Percentiles rank a stretch among this genome's conserved stretches.
These are phyloP conservation scores for Staphylotrichum longicolle DNA, from an alignment of 495 filamentous ascomycete species.

Conservation along the genomic window DNA sequence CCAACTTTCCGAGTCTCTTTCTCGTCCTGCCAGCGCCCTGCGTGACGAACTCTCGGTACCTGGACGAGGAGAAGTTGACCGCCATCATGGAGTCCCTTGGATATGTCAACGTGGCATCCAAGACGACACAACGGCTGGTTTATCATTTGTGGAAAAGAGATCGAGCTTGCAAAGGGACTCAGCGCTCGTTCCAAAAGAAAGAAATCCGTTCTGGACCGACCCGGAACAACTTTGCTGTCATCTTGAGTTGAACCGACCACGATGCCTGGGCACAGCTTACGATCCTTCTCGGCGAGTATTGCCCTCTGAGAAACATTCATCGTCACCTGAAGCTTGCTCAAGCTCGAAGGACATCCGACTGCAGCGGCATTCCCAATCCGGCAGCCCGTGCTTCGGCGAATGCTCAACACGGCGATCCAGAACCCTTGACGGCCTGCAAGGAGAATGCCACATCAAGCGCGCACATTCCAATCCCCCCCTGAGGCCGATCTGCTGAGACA, in stretches of 20 bases:
- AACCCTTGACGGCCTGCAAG: background rate
- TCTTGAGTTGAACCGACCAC: slow-evolving; percentile 42
- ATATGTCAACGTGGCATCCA: slow-evolving; percentile 62
- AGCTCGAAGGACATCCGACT: background rate
- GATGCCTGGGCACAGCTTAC: background rate
- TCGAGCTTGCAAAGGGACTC: slow-evolving; percentile 23
- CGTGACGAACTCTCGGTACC: slow-evolving; percentile 86
- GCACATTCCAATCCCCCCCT: background rate
- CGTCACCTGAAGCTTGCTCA: background rate
- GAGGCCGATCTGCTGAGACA: background rate
- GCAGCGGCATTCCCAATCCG: slow-evolving; percentile 8
- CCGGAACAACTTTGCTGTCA: slow-evolving; percentile 87
- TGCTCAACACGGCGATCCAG: background rate
- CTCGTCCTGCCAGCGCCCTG: slow-evolving; percentile 88
- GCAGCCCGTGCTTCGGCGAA: background rate
- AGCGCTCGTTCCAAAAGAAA: slow-evolving; percentile 53
- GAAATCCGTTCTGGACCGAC: slow-evolving; percentile 68
- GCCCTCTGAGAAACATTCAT: too few relatives aligned
- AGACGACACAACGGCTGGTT: slow-evolving; percentile 76
- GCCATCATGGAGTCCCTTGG: slow-evolving; percentile 76
- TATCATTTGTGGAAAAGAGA: slow-evolving; percentile 77
- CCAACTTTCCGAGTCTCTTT: slow-evolving; percentile 73
- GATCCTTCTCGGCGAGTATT: too few relatives aligned
- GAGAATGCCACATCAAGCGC: background rate
- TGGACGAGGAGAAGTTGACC: slow-evolving; percentile 68